Percentiles rank a stretch among this genome's conserved stretches.
Evolutionary conservation across 2,329 filamentous ascomycete species (phyloP).

Genomic region (Trichoderma endophyticum): DNA sequence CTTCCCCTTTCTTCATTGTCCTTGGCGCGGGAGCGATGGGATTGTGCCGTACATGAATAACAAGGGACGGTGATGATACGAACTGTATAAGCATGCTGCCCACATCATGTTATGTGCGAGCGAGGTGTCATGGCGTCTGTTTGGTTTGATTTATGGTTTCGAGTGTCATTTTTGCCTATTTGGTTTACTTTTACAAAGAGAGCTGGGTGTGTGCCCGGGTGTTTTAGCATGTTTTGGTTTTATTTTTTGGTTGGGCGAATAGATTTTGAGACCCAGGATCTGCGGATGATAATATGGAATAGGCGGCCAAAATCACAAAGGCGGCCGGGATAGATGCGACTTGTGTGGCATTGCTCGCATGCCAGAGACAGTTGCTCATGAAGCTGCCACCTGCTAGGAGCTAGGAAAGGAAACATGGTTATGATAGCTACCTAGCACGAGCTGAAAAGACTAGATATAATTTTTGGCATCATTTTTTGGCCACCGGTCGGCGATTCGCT

Average conservation of each 20-base stretch:
- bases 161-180: not conserved
- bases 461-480: not conserved
- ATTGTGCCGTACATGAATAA: not conserved
- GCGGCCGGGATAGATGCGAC: not conserved
- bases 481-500: not conserved
- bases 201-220: not conserved
- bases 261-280: not conserved
- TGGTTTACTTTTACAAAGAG: not conserved
- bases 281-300: not conserved
- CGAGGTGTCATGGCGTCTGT: slow-evolving; percentile 7
- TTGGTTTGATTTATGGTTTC: not conserved
- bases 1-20: too few relatives aligned
- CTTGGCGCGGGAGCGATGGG: not conserved
- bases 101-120: not conserved
- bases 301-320: not conserved
- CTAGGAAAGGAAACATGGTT: not conserved
- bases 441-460: not conserved
- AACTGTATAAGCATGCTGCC: not conserved
- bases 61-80: not conserved
- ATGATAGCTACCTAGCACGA: not conserved
- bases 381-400: not conserved
- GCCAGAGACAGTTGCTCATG: not conserved
- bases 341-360: not conserved
- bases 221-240: not conserved
- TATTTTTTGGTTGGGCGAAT: not conserved